These are phyloP conservation scores for Zygnema circumcarinatum DNA, from an alignment of 139 green algal species.

Conservation along the genomic window DNA sequence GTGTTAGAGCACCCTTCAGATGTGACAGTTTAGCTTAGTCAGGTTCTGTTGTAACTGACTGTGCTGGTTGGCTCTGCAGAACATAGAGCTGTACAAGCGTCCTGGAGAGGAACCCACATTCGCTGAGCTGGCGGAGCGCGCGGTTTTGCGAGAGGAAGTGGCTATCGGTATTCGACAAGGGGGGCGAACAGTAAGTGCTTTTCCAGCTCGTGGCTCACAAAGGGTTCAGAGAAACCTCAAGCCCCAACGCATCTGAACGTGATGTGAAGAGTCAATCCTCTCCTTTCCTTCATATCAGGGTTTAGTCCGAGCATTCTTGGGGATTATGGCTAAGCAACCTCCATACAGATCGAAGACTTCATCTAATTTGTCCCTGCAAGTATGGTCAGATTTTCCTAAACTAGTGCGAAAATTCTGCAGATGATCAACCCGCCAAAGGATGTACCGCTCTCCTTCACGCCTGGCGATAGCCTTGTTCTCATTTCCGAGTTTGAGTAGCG, in stretches of 20 bases:
- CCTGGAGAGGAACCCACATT: conserved; percentile 39
- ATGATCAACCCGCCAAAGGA: conserved; percentile 44
- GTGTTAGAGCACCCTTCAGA: neutral
- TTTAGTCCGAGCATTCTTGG: neutral
- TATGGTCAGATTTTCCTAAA: too few species aligned
- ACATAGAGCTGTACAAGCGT: conserved; percentile 30
- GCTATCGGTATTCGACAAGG: conserved; percentile 28
- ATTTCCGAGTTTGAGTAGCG: conserved; percentile 47
- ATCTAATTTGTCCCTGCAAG: too few species aligned
- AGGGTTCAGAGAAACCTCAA: conserved; percentile 10
- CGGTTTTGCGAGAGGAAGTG: conserved; percentile 27
- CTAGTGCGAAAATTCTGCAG: too few species aligned
- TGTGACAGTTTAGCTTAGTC: conserved; percentile 6
- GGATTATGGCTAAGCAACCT: too few species aligned
- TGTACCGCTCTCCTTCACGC: neutral
- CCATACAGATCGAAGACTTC: too few species aligned
- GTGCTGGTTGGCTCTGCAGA: too few species aligned
- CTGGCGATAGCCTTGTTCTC: conserved; percentile 30
- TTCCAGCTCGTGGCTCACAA: neutral
- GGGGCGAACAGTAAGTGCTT: neutral
- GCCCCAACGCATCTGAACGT: neutral
- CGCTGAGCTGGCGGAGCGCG: conserved; percentile 32
- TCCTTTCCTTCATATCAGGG: neutral
- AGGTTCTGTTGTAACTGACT: too few species aligned
- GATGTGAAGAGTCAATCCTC: neutral